A percentile compares a stretch with the other conserved stretches of the same genome.
These are phyloP conservation scores for Ceriops decandra DNA, from an alignment of 345 rosid species.

Conservation along the genomic window DNA sequence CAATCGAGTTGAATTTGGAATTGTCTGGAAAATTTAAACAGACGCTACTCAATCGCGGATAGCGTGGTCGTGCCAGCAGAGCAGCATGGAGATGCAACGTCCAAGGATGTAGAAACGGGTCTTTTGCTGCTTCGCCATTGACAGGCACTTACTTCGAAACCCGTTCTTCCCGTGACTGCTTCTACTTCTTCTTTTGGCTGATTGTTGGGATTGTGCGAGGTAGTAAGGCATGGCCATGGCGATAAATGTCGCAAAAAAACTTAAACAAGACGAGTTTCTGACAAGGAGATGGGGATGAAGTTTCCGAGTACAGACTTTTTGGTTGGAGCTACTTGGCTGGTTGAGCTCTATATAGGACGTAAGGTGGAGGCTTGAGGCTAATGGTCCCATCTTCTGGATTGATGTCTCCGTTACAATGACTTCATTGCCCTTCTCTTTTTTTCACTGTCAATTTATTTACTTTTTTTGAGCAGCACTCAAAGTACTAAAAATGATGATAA, in stretches of 20 bases:
- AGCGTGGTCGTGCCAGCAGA: conserved; percentile 70
- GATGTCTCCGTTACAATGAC: background rate
- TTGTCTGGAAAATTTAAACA: no score
- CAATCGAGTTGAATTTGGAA: no score
- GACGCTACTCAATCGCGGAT: conserved; percentile 13
- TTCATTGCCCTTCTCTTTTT: background rate
- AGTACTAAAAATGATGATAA: no score
- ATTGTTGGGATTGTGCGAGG: conserved; percentile 14
- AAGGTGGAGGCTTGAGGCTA: background rate
- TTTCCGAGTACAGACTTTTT: background rate
- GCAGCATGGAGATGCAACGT: conserved; percentile 77
- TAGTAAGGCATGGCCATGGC: conserved; percentile 34
- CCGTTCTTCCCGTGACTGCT: conserved; percentile 33
- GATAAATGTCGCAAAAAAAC: no score
- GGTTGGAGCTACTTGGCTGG: background rate
- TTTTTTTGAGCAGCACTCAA: no score
- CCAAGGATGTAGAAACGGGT: conserved; percentile 71
- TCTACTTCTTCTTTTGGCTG: background rate
- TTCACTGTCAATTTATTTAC: background rate
- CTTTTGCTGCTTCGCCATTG: conserved; percentile 72
- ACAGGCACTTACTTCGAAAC: conserved; percentile 42
- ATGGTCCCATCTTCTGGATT: conserved; percentile 8
- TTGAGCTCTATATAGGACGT: background rate
- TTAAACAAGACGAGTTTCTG: background rate
- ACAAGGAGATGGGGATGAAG: background rate